A percentile compares a stretch with the other conserved stretches of the same genome.
These are phyloP conservation scores for Brettanomyces anomalus DNA, from an alignment of 805 yeast species.

Conservation along the genomic window DNA sequence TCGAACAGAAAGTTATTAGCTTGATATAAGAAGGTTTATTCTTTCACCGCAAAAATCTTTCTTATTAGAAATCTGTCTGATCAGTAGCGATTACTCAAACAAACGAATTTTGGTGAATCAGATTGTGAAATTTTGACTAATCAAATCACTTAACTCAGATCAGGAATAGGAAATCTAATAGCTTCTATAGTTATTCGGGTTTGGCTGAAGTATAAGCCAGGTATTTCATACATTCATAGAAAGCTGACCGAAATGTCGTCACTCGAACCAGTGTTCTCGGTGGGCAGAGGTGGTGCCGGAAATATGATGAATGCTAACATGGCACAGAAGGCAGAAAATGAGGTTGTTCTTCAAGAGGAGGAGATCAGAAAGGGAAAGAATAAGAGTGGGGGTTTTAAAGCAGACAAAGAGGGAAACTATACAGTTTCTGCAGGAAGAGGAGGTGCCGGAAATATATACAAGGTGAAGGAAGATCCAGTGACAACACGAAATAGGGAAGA, in stretches of 20 bases:
- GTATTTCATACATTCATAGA: no score
- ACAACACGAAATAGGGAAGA: conserved; percentile 20
- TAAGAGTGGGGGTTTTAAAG: conserved; percentile 12
- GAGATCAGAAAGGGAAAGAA: conserved; percentile 5
- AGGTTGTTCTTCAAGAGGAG: conserved; percentile 14
- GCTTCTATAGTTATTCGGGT: no score
- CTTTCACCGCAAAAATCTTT: no score
- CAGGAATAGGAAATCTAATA: no score
- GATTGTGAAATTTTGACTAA: no score
- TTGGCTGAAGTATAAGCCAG: no score
- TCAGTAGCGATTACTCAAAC: no score
- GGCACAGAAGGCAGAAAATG: conserved; percentile 13
- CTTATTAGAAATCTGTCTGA: no score
- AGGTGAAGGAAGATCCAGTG: conserved; percentile 29
- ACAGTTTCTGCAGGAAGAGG: conserved; percentile 49
- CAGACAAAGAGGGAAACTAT: conserved; percentile 24
- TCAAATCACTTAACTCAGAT: no score
- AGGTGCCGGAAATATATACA: conserved; percentile 44
- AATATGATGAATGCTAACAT: conserved; percentile 18
- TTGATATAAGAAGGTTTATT: no score
- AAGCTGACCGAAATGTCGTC: conserved; percentile 4
- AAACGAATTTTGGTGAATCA: no score
- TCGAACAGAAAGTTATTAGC: no score
- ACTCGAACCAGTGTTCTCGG: conserved; percentile 18
- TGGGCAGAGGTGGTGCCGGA: conserved; percentile 30